phyloP scores from a whole-genome alignment of 1,284 basidiomycete species.

The Fomitopsis schrenkii region DNA sequence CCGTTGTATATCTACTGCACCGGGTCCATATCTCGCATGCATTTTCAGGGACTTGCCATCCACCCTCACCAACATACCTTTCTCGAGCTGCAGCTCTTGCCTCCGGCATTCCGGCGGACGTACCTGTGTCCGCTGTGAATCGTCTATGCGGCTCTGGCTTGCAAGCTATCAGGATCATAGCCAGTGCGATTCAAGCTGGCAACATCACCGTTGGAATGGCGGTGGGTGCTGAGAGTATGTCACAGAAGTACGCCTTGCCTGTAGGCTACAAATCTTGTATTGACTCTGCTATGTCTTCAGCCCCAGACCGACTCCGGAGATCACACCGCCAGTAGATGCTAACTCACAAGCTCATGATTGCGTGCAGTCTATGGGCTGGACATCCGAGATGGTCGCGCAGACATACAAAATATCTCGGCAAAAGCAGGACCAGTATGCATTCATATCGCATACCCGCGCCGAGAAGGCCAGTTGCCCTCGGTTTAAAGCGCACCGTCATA shows the following conservation, averaged over 20 bases:
- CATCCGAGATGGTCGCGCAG: constrained; percentile 82
- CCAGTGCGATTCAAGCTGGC: constrained; percentile 70
- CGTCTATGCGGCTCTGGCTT: constrained; percentile 82
- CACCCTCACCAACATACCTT: constrained; percentile 78
- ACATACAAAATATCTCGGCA: constrained; percentile 70
- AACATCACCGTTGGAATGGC: constrained; percentile 76
- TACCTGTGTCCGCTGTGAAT: constrained; percentile 74
- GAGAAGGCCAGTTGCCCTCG: constrained; percentile 39
- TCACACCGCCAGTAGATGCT: constrained; percentile 52
- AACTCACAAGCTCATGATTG: constrained; percentile 66
- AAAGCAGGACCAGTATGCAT: constrained; percentile 80
- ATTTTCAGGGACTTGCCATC: constrained; percentile 70
- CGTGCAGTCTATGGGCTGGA: constrained; percentile 93
- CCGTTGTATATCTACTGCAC: not conserved
- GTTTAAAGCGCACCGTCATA: not conserved
- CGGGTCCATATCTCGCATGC: not conserved
- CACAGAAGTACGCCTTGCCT: constrained; percentile 52
- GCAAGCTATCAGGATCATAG: constrained; percentile 80
- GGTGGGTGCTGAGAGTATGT: constrained; percentile 84
- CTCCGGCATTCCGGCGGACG: constrained; percentile 74
- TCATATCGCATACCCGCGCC: constrained; percentile 79
- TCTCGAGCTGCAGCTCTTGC: constrained; percentile 78
- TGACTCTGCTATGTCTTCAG: constrained; percentile 33
- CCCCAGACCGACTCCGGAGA: constrained; percentile 72
- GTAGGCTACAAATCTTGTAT: not conserved